Evolutionary conservation across 495 filamentous ascomycete species (phyloP).

Genomic region (Zalerion maritima): DNA sequence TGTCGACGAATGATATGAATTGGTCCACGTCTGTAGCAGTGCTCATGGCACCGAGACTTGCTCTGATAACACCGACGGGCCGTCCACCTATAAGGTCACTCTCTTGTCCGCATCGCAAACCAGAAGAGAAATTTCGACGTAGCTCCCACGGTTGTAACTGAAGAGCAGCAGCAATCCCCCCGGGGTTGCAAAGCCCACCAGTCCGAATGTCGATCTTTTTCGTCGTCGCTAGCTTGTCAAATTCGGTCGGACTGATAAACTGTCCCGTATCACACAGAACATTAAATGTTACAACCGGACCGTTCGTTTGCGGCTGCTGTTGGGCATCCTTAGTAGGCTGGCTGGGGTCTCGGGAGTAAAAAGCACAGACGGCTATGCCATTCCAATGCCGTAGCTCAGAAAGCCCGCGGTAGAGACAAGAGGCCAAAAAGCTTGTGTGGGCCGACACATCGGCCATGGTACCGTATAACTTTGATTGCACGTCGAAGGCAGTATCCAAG

Average conservation of each 20-base stretch:
- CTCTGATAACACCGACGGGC: conserved; percentile 73
- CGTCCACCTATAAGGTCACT: conserved; percentile 70
- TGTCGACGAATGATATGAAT: conserved; percentile 55
- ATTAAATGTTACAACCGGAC: conserved; percentile 78
- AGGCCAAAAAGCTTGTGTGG: conserved; percentile 58
- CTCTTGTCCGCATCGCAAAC: conserved; percentile 64
- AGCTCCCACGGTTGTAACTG: conserved; percentile 63
- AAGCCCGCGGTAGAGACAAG: conserved; percentile 43
- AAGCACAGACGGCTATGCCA: conserved; percentile 43
- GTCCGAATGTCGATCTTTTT: conserved; percentile 71
- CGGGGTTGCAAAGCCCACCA: conserved; percentile 83
- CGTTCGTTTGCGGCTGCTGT: too few relatives aligned
- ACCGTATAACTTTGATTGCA: conserved; percentile 54
- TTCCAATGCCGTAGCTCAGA: conserved; percentile 50
- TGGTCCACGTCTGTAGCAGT: conserved; percentile 57
- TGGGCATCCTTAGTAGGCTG: conserved; percentile 28
- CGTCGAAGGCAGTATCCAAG: conserved; percentile 53
- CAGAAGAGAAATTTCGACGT: conserved; percentile 63
- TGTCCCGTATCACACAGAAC: conserved; percentile 46
- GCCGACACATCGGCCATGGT: conserved; percentile 54
- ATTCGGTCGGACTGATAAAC: conserved; percentile 68
- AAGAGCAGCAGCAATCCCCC: conserved; percentile 58
- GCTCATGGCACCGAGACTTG: conserved; percentile 81
- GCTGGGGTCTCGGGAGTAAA: conserved; percentile 38
- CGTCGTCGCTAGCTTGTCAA: conserved; percentile 68